A percentile compares a stretch with the other conserved stretches of the same genome.
Evolutionary conservation across 768 basidiomycete species (phyloP).

Genomic region (Mycena maculata): DNA sequence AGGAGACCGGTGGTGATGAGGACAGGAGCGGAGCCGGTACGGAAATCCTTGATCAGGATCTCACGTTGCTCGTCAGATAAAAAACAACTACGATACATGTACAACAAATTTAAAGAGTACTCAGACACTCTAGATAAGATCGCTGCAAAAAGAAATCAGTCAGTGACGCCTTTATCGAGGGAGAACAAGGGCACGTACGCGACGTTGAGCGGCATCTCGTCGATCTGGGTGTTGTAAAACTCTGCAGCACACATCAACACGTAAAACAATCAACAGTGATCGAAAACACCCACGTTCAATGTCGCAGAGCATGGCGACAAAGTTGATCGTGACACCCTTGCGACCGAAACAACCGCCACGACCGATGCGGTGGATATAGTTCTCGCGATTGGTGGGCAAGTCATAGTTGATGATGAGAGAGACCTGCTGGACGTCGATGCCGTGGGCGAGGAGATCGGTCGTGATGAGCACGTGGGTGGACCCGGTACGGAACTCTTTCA

Average conservation of each 20-base stretch:
- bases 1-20: conserved; percentile 97
- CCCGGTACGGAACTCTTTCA: conserved; percentile 95
- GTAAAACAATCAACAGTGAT: conserved; percentile 26
- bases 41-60: too few species aligned
- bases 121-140: conserved; percentile 77
- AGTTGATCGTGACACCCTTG: conserved; percentile 99
- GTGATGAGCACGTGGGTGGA: conserved; percentile 96
- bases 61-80: conserved; percentile 22
- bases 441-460: conserved; percentile 97
- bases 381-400: conserved; percentile 95
- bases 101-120: conserved; percentile 29
- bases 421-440: conserved; percentile 98
- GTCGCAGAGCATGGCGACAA: conserved; percentile 95
- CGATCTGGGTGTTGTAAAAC: conserved; percentile 97
- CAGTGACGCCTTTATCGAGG: conserved; percentile 35
- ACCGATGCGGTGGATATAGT: conserved; percentile 99
- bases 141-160: conserved; percentile 53
- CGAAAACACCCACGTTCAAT: too few species aligned
- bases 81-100: conserved; percentile 27
- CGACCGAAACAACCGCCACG: conserved; percentile 98
- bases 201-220: conserved; percentile 99
- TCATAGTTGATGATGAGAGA: conserved; percentile 98
- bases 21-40: too few species aligned
- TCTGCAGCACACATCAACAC: conserved; percentile 45
- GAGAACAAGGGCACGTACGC: conserved; percentile 53